A percentile compares a stretch with the other conserved stretches of the same genome.
These are phyloP conservation scores for Hypomontagnella submonticulosa DNA, from an alignment of 495 filamentous ascomycete genomes.

Conservation along the genomic window DNA sequence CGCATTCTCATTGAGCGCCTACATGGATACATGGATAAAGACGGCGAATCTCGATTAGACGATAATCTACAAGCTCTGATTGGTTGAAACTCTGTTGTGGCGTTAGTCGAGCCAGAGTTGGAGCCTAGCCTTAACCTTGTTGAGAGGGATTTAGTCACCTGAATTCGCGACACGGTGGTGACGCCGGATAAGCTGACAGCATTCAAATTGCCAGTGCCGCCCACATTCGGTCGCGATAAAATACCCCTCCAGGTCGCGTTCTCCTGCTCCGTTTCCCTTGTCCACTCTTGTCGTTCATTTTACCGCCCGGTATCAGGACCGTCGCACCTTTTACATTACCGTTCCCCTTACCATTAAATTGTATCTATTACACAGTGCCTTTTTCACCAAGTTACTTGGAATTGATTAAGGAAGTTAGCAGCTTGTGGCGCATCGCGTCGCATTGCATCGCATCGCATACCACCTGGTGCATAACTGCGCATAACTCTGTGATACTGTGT, in stretches of 20 bases:
- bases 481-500: too few species aligned
- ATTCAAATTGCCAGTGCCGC: conserved; percentile 28
- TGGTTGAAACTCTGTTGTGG: conserved; percentile 6
- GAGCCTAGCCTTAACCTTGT: conserved; percentile 32
- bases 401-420: not conserved
- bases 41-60: conserved; percentile 11
- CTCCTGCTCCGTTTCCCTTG: too few species aligned
- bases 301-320: conserved; percentile 31
- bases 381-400: not conserved
- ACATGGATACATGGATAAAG: conserved; percentile 10
- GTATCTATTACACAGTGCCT: not conserved
- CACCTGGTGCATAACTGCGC: not conserved
- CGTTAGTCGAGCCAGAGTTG: conserved; percentile 11
- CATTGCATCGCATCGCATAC: conserved; percentile 13
- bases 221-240: conserved; percentile 34
- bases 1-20: conserved; percentile 23
- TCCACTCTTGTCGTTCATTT: conserved; percentile 26
- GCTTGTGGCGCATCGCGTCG: conserved; percentile 10
- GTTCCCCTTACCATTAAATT: not conserved
- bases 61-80: conserved; percentile 4
- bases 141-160: conserved; percentile 23
- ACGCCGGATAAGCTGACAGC: conserved; percentile 3
- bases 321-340: conserved; percentile 13
- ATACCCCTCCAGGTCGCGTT: conserved; percentile 44
- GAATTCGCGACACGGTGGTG: conserved; percentile 39